Evolutionary conservation across 345 rosid species (phyloP).

Genomic region (Eutrema heterophyllum): DNA sequence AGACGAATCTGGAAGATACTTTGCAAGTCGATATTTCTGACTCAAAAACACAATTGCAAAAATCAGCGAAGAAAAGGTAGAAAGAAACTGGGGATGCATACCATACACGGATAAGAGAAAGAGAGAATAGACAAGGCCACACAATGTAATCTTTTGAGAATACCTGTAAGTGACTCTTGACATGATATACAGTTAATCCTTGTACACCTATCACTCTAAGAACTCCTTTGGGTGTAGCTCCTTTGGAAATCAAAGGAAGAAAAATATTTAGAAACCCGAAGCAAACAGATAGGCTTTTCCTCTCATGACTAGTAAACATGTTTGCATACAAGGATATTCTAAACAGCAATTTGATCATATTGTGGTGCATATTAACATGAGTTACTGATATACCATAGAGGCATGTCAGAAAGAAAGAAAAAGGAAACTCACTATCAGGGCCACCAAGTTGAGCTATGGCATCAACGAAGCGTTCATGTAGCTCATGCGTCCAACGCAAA

Average conservation of each 20-base stretch:
- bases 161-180: conserved; percentile 98
- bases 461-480: conserved; percentile 98
- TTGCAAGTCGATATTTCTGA: conserved; percentile 96
- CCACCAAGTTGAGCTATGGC: conserved; percentile 99
- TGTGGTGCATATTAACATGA: not conserved
- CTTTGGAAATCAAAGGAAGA: conserved; percentile 33
- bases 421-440: conserved; percentile 79
- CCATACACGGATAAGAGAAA: not conserved
- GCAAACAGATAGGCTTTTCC: not conserved
- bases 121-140: not conserved
- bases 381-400: not conserved
- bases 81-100: not conserved
- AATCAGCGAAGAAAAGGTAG: too few relatives aligned
- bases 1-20: conserved; percentile 88
- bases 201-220: conserved; percentile 98
- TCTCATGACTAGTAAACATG: not conserved
- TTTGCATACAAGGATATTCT: not conserved
- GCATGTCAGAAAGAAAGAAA: not conserved
- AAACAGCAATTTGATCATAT: too few relatives aligned
- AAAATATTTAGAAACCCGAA: not conserved
- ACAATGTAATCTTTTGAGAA: not conserved
- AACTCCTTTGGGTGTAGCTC: conserved; percentile 99
- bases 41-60: conserved; percentile 18
- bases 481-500: conserved; percentile 97
- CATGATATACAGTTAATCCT: conserved; percentile 95